These are phyloP conservation scores for Chiua virens DNA, from an alignment of 768 basidiomycete genomes.

Conservation along the genomic window DNA sequence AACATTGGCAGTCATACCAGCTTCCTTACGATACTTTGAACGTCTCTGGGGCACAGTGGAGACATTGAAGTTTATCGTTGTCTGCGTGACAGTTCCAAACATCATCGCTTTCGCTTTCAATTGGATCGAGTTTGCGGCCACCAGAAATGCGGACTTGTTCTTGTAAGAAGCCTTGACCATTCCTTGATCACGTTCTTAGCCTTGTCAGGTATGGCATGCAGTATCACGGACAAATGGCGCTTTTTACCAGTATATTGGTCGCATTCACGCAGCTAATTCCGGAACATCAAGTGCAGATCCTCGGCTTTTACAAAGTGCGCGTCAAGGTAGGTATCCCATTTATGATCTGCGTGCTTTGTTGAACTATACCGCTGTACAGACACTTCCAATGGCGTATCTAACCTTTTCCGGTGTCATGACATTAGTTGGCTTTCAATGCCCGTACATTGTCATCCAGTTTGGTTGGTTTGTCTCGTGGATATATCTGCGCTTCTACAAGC, in stretches of 20 bases:
- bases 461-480: slow-evolving; percentile 98
- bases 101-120: slow-evolving; percentile 85
- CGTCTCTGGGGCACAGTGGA: slow-evolving; percentile 91
- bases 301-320: slow-evolving; percentile 79
- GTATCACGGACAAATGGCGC: slow-evolving; percentile 91
- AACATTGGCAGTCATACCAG: slow-evolving; percentile 74
- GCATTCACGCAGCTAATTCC: slow-evolving; percentile 98
- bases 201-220: slow-evolving; percentile 74
- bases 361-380: slow-evolving; percentile 45
- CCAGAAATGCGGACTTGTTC: slow-evolving; percentile 72
- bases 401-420: slow-evolving; percentile 86
- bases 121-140: slow-evolving; percentile 79
- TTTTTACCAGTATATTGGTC: slow-evolving; percentile 87
- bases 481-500: slow-evolving; percentile 97
- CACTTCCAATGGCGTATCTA: slow-evolving; percentile 91
- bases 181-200: slow-evolving; percentile 11
- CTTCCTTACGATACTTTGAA: slow-evolving; percentile 88
- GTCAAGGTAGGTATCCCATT: slow-evolving; percentile 68
- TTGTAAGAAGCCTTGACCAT: slow-evolving; percentile 52
- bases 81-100: slow-evolving; percentile 79
- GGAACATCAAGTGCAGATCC: slow-evolving; percentile 94
- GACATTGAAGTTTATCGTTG: slow-evolving; percentile 80
- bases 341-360: not conserved
- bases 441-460: slow-evolving; percentile 94
- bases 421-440: slow-evolving; percentile 81